phyloP scores from a whole-genome alignment of 805 yeast genomes.

The Pichia manshurica region DNA sequence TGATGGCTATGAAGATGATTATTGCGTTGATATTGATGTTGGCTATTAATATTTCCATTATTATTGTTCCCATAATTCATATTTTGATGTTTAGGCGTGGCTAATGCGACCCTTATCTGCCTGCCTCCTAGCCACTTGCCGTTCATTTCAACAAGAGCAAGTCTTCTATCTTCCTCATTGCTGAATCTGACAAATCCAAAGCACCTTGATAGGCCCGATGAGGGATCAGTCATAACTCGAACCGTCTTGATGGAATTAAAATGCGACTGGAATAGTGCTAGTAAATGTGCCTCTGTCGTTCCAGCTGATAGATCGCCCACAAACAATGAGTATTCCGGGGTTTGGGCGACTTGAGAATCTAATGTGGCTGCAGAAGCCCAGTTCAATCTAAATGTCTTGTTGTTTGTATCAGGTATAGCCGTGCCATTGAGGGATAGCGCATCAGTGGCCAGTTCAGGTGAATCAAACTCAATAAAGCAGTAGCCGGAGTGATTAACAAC shows the following conservation, averaged over 20 bases:
- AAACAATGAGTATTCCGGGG: constrained; percentile 72
- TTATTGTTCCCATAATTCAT: constrained; percentile 13
- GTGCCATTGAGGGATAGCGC: constrained; percentile 65
- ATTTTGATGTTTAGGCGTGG: constrained; percentile 59
- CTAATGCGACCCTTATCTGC: constrained; percentile 69
- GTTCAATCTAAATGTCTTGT: constrained; percentile 64
- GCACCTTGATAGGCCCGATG: constrained; percentile 69
- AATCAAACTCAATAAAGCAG: constrained; percentile 71
- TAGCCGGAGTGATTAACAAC: constrained; percentile 47
- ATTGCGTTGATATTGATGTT: background rate
- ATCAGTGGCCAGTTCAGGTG: constrained; percentile 61
- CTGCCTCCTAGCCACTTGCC: constrained; percentile 79
- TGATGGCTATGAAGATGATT: background rate
- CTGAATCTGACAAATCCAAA: constrained; percentile 78
- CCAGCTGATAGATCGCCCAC: constrained; percentile 80
- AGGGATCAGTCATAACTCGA: constrained; percentile 81
- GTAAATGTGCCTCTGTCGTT: constrained; percentile 73
- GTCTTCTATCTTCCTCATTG: constrained; percentile 59
- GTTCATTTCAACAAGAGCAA: constrained; percentile 69
- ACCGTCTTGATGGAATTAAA: constrained; percentile 70
- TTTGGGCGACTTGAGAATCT: constrained; percentile 60
- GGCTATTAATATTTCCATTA: background rate
- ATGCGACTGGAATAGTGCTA: constrained; percentile 63
- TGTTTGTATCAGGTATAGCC: constrained; percentile 50
- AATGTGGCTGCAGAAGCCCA: constrained; percentile 85